Base-by-base conservation (phyloP, 2,329 filamentous ascomycete genomes). In the Sporothrix brasiliensis region DNA sequence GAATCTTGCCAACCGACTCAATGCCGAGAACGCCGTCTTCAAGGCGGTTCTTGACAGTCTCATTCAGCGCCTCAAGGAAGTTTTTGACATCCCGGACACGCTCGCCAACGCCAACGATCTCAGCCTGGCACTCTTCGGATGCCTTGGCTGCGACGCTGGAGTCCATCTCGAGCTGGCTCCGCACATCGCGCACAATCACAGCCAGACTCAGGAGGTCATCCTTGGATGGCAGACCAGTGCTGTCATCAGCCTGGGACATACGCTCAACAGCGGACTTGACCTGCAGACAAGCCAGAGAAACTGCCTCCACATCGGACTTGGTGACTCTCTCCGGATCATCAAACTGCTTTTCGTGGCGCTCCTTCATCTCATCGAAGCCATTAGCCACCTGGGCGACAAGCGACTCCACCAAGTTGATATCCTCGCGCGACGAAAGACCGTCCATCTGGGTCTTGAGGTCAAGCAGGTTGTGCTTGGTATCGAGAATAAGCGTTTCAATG, bases 261-360 rank as follows among this genome's bases (percentile, higher is more conserved):
- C 91, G 88, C 58, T 93, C 91, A 10, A 97, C 83, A 39, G 90
- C 88, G 4, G 86, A 84, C 80, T 96, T 97, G 79, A 96, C 89
- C 73, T 97, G 93, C n/a, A 92, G 87, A 44, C 93, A 92, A 54
- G 94, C 86, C 0, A 92, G 86, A 73, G 93, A 92, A 9, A 98
- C 87, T 1, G 92, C 87, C 73, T 95, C 92, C 4, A 97, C 83
- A 75, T 97, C 92, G 0, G 89, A 87, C 81, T 97, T 97, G 66
- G 89, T 91, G 30, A 94, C 86, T 75, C 87, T 89, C 50, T 91
- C 89, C 0, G 85, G 84, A 52, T 85, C 83, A 21, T 89, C 86
- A 11, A 82, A 78, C 13, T 84, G 82, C 75, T 84, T 86, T 49
- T 84, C 81, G n/a, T 83, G 80, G 2, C 82, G 82, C 72, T 86